Conservation (phyloP, 495 filamentous ascomycete genomes). For the Podospora bellae-mahoneyi region DNA sequence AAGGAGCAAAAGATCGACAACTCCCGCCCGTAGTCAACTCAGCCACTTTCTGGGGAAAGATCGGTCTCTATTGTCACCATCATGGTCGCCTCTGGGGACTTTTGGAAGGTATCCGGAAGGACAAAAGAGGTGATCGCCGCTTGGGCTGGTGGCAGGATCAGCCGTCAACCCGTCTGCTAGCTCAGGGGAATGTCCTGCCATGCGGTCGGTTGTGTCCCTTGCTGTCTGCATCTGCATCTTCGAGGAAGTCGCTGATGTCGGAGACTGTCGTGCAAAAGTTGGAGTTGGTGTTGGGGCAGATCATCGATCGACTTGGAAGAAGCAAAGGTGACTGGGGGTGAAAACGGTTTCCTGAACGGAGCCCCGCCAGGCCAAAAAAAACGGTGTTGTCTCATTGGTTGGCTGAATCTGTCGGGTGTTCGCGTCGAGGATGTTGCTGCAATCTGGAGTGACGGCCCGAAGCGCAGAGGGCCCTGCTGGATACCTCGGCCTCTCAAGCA, state of each 20-base stretch:
- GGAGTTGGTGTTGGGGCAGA: conserved; percentile 11
- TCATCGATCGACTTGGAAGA: conserved; percentile 3
- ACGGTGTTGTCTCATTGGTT: conserved; percentile 22
- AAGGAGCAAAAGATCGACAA: background rate
- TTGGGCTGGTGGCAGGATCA: background rate
- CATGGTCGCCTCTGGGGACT: too few relatives aligned
- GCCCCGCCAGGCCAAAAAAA: conserved; percentile 18
- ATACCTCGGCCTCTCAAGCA: conserved; percentile 20
- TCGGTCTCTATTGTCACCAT: background rate
- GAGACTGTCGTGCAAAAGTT: conserved; percentile 8
- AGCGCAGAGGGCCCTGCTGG: conserved; percentile 18
- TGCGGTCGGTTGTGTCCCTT: conserved; percentile 6
- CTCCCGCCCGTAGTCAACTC: background rate
- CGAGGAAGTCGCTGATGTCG: conserved; percentile 2
- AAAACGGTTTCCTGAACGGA: conserved; percentile 27
- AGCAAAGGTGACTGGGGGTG: background rate
- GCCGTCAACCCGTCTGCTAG: background rate
- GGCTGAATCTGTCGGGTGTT: conserved; percentile 26
- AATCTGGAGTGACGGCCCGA: conserved; percentile 39
- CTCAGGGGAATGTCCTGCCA: background rate
- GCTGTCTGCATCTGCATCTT: conserved; percentile 13
- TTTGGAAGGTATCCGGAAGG: background rate
- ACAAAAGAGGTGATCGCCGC: background rate
- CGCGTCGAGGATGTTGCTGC: conserved; percentile 19
- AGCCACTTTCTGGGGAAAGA: background rate